A percentile compares a stretch with the other conserved stretches of the same genome.
phyloP scores from a whole-genome alignment of 1,284 basidiomycete genomes.

The Pholiota adiposa region DNA sequence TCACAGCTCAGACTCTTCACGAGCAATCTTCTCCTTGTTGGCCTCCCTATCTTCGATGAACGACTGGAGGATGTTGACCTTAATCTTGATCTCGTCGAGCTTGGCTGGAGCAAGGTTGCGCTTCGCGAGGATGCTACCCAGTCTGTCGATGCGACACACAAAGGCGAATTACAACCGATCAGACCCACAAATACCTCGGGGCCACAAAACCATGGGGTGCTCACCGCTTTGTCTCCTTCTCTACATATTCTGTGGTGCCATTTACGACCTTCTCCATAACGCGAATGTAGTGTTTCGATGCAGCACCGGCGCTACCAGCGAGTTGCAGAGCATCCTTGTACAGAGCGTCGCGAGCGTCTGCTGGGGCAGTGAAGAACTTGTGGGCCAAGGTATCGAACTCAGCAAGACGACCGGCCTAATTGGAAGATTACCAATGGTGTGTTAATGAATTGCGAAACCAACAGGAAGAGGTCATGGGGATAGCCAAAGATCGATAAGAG shows the following conservation, averaged over 20 bases:
- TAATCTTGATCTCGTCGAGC: constrained; percentile 93
- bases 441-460: constrained; percentile 1
- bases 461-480: not conserved
- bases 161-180: not conserved
- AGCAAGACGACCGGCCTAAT: constrained; percentile 79
- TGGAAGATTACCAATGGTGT: constrained; percentile 12
- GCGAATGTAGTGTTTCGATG: constrained; percentile 84
- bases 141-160: constrained; percentile 39
- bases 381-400: constrained; percentile 82
- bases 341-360: constrained; percentile 60
- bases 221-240: constrained; percentile 87
- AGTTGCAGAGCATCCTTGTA: constrained; percentile 63
- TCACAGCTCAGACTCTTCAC: constrained; percentile 49
- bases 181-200: not conserved
- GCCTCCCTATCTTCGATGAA: constrained; percentile 63
- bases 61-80: constrained; percentile 84
- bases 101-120: constrained; percentile 76
- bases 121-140: constrained; percentile 75
- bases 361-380: constrained; percentile 73
- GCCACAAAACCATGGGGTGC: constrained; percentile 27
- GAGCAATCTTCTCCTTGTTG: constrained; percentile 44
- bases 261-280: constrained; percentile 90
- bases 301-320: constrained; percentile 47
- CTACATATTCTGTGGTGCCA: constrained; percentile 77
- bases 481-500: not conserved